phyloP scores from a whole-genome alignment of 2,329 filamentous ascomycete genomes.

The Chaetomium globosum region DNA sequence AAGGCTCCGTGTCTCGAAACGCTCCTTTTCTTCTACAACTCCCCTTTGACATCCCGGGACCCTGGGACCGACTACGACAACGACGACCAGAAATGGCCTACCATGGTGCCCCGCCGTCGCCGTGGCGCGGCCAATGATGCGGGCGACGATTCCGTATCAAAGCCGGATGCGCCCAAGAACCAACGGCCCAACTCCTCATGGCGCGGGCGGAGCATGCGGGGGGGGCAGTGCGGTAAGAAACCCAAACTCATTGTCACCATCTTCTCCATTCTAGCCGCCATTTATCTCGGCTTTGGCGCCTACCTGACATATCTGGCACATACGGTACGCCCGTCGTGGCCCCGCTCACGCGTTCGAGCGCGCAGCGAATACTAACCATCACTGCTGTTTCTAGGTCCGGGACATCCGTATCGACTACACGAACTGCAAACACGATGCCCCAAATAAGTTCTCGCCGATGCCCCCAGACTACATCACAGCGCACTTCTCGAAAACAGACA shows the following conservation, averaged over 20 bases:
- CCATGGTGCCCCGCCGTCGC: constrained; percentile 38
- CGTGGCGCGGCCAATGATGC: constrained; percentile 34
- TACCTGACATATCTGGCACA: constrained; percentile 35
- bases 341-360: neutral
- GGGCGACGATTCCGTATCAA: constrained; percentile 32
- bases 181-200: constrained; percentile 73
- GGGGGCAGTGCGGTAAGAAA: constrained; percentile 84
- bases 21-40: constrained; percentile 26
- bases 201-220: constrained; percentile 93
- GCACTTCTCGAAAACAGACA: constrained; percentile 67
- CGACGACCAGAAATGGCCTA: constrained; percentile 22
- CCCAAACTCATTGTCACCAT: constrained; percentile 39
- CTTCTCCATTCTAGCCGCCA: constrained; percentile 37
- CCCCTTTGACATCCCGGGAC: constrained; percentile 23
- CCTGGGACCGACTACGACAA: constrained; percentile 18
- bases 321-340: constrained; percentile 30
- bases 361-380: constrained; percentile 23
- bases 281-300: constrained; percentile 38
- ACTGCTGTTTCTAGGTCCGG: constrained; percentile 66
- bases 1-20: constrained; percentile 29
- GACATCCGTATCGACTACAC: constrained; percentile 92
- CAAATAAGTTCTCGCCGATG: constrained; percentile 54
- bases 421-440: constrained; percentile 65
- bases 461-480: constrained; percentile 60
- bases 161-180: constrained; percentile 36